Percentiles rank a stretch among this genome's conserved stretches.
phyloP scores from a whole-genome alignment of 495 filamentous ascomycete genomes.

The Lindgomyces ingoldianus region DNA sequence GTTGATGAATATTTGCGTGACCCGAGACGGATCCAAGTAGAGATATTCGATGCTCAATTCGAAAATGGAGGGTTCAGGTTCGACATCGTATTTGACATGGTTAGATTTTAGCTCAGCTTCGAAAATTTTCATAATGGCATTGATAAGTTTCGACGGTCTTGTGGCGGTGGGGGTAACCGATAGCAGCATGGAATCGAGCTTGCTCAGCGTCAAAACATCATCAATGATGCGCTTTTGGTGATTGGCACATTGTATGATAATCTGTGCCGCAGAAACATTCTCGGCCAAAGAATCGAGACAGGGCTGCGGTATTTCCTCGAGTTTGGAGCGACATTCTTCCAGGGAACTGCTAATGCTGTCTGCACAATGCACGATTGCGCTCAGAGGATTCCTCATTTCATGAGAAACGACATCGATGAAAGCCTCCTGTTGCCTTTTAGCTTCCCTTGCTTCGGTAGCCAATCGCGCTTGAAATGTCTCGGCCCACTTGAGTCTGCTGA shows the following conservation, averaged over 20 bases:
- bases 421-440: constrained; percentile 39
- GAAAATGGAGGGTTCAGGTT: constrained; percentile 30
- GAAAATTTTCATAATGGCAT: constrained; percentile 38
- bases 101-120: constrained; percentile 41
- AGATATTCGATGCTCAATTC: constrained; percentile 37
- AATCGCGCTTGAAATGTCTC: constrained; percentile 37
- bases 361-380: constrained; percentile 43
- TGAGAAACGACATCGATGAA: constrained; percentile 36
- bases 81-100: constrained; percentile 27
- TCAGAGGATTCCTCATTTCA: constrained; percentile 46
- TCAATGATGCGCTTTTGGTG: constrained; percentile 45
- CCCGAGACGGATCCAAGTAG: constrained; percentile 37
- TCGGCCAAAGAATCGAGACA: constrained; percentile 29
- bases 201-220: constrained; percentile 43
- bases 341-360: constrained; percentile 37
- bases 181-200: constrained; percentile 43
- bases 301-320: constrained; percentile 10
- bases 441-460: constrained; percentile 40
- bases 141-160: constrained; percentile 32
- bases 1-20: constrained; percentile 45
- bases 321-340: constrained; percentile 1
- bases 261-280: constrained; percentile 37
- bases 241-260: constrained; percentile 39
- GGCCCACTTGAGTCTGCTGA: constrained; percentile 39
- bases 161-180: constrained; percentile 33